Base-by-base conservation (phyloP, 768 basidiomycete species). In the Russula sp. region DNA sequence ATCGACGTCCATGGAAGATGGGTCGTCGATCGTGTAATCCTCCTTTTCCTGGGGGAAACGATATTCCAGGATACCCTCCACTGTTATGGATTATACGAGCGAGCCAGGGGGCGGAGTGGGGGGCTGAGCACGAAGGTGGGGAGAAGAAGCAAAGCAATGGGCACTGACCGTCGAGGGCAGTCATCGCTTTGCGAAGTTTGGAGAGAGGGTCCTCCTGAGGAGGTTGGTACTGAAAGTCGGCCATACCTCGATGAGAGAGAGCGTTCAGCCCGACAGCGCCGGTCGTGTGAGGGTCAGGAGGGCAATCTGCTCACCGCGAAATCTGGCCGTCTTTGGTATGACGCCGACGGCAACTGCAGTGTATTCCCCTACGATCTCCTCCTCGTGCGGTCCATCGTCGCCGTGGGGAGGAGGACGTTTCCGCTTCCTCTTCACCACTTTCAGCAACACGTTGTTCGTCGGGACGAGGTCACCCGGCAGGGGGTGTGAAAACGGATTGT, bases 171-270 rank as follows among this genome's bases (percentile, higher is more conserved):
- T 98, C 88, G 81, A 97, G 85, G 6, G 77, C 77, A 53, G 85
- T 82, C 84, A 98, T 87, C 0, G 91, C 83, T 13, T 78, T 68
- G 4, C 91, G 85, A 58, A 98, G 75, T 61, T 84, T 77, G 2
- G 85, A 73, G 4, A 92, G 75, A 3, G 88, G 85, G 69, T 96
- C 93, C 14, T 83, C 73, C 71, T 79, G 75, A 61, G 88, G 79
- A 1, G 92, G 92, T 64, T 86, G 82, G 73, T 86, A 97, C 73
- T 97, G 94, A 72, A 85, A 97, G 73, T 98, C 96, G 44, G 87
- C 91, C 90, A 98, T 93, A 61, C 86, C 96, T 98, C 31, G 11
- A 54, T 47, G 18, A 14, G 9, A 52, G 8, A 16, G 49, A 37
- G 22, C 6, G 27, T 55, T 57, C 34, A 53, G 50, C 27, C 18